Evolutionary conservation across 2,329 filamentous ascomycete genomes (phyloP).

Genomic region (Paracoccidioides lutzii): DNA sequence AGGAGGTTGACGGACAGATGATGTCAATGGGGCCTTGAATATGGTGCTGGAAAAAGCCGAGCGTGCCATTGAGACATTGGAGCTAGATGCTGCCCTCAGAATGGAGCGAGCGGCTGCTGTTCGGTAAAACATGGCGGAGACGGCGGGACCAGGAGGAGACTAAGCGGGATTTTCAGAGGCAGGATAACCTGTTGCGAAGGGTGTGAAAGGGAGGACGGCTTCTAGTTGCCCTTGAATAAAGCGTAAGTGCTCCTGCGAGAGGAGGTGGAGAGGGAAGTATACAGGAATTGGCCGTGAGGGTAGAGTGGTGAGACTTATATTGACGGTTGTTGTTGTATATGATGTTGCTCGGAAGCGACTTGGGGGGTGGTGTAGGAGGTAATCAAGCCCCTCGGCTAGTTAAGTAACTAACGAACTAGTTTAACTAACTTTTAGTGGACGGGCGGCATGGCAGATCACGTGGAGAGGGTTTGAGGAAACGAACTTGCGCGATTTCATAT

Average conservation of each 20-base stretch:
- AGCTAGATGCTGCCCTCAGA: slow-evolving; percentile 31
- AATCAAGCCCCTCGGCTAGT: not conserved
- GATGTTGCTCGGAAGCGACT: not conserved
- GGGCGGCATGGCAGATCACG: no score
- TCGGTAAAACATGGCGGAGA: slow-evolving; percentile 34
- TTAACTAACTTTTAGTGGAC: no score
- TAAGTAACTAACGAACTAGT: no score
- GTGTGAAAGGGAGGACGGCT: slow-evolving; percentile 9
- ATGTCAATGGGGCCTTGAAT: slow-evolving; percentile 34
- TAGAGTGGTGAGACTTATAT: not conserved
- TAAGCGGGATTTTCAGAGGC: slow-evolving; percentile 15
- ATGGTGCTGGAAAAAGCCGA: slow-evolving; percentile 28
- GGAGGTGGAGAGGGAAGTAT: not conserved
- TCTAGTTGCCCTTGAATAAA: slow-evolving; percentile 22
- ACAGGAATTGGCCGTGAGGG: not conserved
- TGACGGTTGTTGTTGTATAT: not conserved
- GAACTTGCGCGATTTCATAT: no score
- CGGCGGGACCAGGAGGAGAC: slow-evolving; percentile 20
- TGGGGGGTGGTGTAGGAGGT: not conserved
- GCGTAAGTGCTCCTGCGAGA: slow-evolving; percentile 8
- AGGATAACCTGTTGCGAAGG: not conserved
- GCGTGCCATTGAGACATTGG: slow-evolving; percentile 31
- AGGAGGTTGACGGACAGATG: slow-evolving; percentile 27
- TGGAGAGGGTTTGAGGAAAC: no score
- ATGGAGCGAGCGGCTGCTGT: slow-evolving; percentile 33